Percentiles rank a stretch among this genome's conserved stretches.
These are phyloP conservation scores for Citrus medica DNA, from an alignment of 345 rosid genomes.

Conservation along the genomic window DNA sequence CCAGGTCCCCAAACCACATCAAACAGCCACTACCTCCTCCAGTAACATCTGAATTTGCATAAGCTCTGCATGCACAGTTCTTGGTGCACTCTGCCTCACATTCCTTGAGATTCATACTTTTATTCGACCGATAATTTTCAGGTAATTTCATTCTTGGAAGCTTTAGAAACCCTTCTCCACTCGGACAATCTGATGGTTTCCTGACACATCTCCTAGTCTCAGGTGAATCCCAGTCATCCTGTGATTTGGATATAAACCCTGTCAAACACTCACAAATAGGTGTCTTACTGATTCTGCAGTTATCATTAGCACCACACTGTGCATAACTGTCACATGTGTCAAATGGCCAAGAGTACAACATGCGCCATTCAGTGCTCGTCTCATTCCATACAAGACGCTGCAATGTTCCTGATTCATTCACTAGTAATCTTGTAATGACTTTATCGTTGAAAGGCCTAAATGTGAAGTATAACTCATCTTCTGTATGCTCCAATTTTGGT, in stretches of 20 bases:
- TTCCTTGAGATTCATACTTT: constrained; percentile 19
- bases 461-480: constrained; percentile 17
- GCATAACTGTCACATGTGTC: constrained; percentile 31
- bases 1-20: constrained; percentile 31
- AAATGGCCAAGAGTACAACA: constrained; percentile 15
- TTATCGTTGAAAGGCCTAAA: constrained; percentile 17
- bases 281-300: constrained; percentile 8
- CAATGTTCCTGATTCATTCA: constrained; percentile 13
- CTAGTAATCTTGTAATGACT: constrained; percentile 15
- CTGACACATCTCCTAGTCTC: neutral
- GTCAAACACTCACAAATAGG: constrained; percentile 15
- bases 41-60: constrained; percentile 14
- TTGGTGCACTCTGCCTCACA: constrained; percentile 21
- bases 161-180: constrained; percentile 20
- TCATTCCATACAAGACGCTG: constrained; percentile 24
- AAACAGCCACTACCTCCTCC: constrained; percentile 33
- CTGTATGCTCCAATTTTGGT: constrained; percentile 8
- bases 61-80: constrained; percentile 36
- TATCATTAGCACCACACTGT: constrained; percentile 26
- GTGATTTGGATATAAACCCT: constrained; percentile 6
- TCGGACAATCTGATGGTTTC: constrained; percentile 14
- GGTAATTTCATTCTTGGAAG: constrained; percentile 31
- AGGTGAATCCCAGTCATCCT: neutral
- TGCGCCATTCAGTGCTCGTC: neutral
- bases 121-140: constrained; percentile 3